Conservation (phyloP, 2,329 filamentous ascomycete genomes). For the Alternaria brassicicola region DNA sequence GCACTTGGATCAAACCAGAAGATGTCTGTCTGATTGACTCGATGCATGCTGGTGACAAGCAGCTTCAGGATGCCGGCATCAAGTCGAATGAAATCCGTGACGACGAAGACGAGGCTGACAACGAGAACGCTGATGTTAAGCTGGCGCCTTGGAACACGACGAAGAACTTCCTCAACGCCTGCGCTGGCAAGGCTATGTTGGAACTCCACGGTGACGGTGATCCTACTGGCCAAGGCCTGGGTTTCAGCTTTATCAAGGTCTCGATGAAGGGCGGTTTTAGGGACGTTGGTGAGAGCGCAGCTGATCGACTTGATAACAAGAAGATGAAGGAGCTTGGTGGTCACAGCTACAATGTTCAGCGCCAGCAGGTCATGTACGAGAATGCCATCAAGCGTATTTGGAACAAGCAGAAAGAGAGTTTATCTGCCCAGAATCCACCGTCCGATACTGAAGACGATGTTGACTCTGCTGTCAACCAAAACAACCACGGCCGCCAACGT, state of each 20-base stretch:
- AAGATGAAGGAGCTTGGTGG: constrained; percentile 72
- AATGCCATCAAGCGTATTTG: constrained; percentile 91
- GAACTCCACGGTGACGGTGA: constrained; percentile 93
- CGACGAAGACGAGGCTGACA: constrained; percentile 65
- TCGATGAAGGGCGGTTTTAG: constrained; percentile 99
- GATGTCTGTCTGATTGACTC: constrained; percentile 93
- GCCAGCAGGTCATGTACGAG: constrained; percentile 90
- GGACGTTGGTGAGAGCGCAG: constrained; percentile 84
- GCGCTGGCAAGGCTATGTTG: constrained; percentile 94
- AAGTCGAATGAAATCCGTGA: constrained; percentile 70
- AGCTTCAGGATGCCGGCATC: constrained; percentile 89
- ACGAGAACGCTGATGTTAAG: constrained; percentile 81
- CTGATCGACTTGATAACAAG: constrained; percentile 84
- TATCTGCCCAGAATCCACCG: constrained; percentile 75
- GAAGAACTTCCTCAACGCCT: constrained; percentile 94
- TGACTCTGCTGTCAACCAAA: constrained; percentile 56
- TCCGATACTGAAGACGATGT: constrained; percentile 75
- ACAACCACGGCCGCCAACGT: constrained; percentile 51
- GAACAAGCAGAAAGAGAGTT: constrained; percentile 81
- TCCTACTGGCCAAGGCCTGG: constrained; percentile 89
- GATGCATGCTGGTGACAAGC: constrained; percentile 93
- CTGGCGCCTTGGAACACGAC: constrained; percentile 96
- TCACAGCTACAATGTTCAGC: constrained; percentile 96
- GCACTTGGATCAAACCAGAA: constrained; percentile 90
- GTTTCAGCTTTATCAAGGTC: constrained; percentile 96